Evolutionary conservation across 257 asterid species (phyloP), one percentile per base, ranked within the genome.

Genomic region (Osmanthus fragrans): DNA sequence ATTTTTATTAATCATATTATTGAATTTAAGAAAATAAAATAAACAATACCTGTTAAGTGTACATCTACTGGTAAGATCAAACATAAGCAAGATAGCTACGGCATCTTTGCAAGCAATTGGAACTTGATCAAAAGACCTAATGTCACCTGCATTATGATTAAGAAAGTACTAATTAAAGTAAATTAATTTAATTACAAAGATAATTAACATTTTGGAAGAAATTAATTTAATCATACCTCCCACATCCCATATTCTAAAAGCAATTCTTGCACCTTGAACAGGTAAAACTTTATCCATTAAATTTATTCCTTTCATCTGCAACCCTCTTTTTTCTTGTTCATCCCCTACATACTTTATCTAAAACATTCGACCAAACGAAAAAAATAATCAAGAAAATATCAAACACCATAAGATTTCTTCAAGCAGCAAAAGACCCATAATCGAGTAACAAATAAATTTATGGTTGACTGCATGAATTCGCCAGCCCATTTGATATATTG

Each of bases 51-150:
- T 89, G 84, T 86, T 89, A 29, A 94, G 84, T 27, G 98, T 90
- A 40, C 89, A 82, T 45, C 97, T 83, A 63, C 90, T 92, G 66
- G 97, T 94, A 33, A 94, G 98, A 87, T 94, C 98, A 47, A 94
- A 94, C 98, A 94, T 94, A 76, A 90, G 89, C 45, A 94, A 73
- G 77, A 94, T 89, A 39, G 97, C 97, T 2, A 94, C 97, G 0
- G 98, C 92, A 77, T 94, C 97, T 85, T 94, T 92, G 83, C 98
- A 94, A 76, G 98, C 96, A 77, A 92, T 85, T 11, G 98, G 97
- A 33, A 94, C 89, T 86, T 92, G 98, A 80, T 90, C 95, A 64
- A 83, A 37, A 51, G 98, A 92, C 60, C 84, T 69, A 4, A 80
- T 78, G 64, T 92, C 97, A 70, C 97, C 97, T 92, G 79, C 80